phyloP scores from a whole-genome alignment of 2,329 filamentous ascomycete genomes.

The Colletotrichum destructivum region DNA sequence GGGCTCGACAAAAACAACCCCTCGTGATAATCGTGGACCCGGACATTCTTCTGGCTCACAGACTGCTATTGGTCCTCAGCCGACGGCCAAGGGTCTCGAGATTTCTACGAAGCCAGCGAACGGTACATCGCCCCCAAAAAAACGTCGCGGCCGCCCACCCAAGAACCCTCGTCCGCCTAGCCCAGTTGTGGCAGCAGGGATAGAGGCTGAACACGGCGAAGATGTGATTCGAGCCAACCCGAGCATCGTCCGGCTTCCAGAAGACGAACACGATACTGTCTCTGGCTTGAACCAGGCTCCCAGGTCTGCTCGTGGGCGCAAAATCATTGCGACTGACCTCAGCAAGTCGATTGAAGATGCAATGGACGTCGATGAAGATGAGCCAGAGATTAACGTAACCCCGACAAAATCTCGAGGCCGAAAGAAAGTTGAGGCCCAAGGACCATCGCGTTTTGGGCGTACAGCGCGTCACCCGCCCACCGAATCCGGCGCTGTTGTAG shows the following conservation, averaged over 20 bases:
- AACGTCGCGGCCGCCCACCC: slow-evolving; percentile 38
- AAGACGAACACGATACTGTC: slow-evolving; percentile 23
- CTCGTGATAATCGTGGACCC: slow-evolving; percentile 21
- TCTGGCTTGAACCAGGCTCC: slow-evolving; percentile 21
- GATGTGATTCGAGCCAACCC: slow-evolving; percentile 32
- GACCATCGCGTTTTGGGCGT: slow-evolving; percentile 12
- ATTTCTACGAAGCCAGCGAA: not conserved
- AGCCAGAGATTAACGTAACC: slow-evolving; percentile 9
- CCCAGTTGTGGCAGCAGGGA: not conserved
- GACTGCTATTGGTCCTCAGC: not conserved
- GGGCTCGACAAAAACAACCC: not conserved
- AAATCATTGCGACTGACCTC: slow-evolving; percentile 4
- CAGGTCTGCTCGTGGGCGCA: slow-evolving; percentile 35
- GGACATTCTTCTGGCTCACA: not conserved
- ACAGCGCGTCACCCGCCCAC: not conserved
- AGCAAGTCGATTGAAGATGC: slow-evolving; percentile 15
- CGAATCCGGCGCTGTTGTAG: slow-evolving; percentile 7
- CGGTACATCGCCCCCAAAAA: slow-evolving; percentile 23
- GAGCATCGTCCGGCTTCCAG: not conserved
- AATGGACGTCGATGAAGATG: slow-evolving; percentile 32
- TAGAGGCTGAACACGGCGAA: not conserved
- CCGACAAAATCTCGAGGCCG: slow-evolving; percentile 28
- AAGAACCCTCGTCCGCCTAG: slow-evolving; percentile 33
- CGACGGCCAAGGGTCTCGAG: not conserved
- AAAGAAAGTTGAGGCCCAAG: slow-evolving; percentile 5